phyloP scores from a whole-genome alignment of 441 rosid genomes.

The Gossypium lobatum region DNA sequence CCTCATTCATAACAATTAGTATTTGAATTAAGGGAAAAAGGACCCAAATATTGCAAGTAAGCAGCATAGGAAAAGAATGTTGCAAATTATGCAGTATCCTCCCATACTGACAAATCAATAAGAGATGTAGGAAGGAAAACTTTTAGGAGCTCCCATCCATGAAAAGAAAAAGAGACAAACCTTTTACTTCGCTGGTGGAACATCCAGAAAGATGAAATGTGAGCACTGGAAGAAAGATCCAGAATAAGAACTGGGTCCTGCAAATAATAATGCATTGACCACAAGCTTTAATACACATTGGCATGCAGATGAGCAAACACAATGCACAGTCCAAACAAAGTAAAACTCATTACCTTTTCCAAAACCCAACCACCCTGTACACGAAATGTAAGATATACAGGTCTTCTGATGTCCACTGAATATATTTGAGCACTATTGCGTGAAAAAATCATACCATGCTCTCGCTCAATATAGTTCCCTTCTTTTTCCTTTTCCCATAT shows the following conservation, averaged over 20 bases:
- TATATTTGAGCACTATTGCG: conserved; percentile 59
- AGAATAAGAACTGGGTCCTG: conserved; percentile 83
- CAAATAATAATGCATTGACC: conserved; percentile 20
- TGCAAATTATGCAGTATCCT: background rate
- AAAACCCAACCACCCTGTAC: conserved; percentile 90
- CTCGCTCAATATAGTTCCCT: conserved; percentile 67
- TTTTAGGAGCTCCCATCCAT: background rate
- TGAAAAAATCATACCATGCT: conserved; percentile 59
- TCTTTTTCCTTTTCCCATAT: conserved; percentile 84
- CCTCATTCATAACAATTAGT: background rate
- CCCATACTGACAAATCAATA: background rate
- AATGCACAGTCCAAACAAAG: conserved; percentile 15
- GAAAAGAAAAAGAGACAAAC: conserved; percentile 43
- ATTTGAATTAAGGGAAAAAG: background rate
- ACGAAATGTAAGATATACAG: conserved; percentile 67
- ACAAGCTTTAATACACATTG: background rate
- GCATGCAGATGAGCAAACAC: background rate
- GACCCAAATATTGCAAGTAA: background rate
- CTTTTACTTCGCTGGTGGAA: conserved; percentile 92
- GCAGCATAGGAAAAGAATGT: background rate
- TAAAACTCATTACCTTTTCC: conserved; percentile 66
- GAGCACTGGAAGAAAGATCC: conserved; percentile 53
- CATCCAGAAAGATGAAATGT: conserved; percentile 89
- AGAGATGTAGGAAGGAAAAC: background rate
- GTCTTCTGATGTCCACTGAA: conserved; percentile 71